Base-by-base conservation (phyloP, 768 basidiomycete species). In the Leucosporidium scottii region DNA sequence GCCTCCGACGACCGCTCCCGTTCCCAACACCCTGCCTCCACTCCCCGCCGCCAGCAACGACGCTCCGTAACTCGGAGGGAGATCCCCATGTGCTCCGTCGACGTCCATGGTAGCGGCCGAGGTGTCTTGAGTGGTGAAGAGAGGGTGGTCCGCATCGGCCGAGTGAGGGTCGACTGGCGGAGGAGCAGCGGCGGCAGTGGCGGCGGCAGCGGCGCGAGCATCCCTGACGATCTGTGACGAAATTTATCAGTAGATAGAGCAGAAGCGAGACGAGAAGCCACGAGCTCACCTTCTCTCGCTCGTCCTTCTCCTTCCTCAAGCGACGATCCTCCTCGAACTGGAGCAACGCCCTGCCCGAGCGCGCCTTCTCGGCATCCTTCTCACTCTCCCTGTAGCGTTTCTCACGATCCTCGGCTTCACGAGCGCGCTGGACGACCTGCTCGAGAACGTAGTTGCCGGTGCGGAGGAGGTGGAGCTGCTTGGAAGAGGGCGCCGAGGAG, bases 401-500 rank as follows among this genome's bases (percentile, higher is more conserved):
- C 55, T 72, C 67, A 28, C 71, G 30, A 39, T 68, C 67, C 12
- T 68, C 62, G 0, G 67, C 71, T 49, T 68, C 71, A n/a, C 53
- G 28, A 15, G 71, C 67, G 20, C 44, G 27, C 34, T 6, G 31
- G 12, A 66, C 15, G 53, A 55, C 55, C 15, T 20, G 23, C 49
- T 60, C 28, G 7, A 72, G 58, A 1, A 68, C 67, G 47, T 61
- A 47, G 18, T 34, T 17, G 12, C 61, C 71, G 7, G 54, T 55
- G 6, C 62, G 44, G 21, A 72, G 53, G 49, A 30, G 57, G 62
- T 66, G 65, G 48, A 72, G 50, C 48, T 59, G 57, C 23, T 49
- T 59, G 17, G 64, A 21, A 3, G 61, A 60, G 10, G 67, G 61
- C 21, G 58, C n/a, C 6, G 64, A 44, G 9, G 49, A 18, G 44